Conservation (phyloP, 768 basidiomycete genomes). For the Suillus bovinus region DNA sequence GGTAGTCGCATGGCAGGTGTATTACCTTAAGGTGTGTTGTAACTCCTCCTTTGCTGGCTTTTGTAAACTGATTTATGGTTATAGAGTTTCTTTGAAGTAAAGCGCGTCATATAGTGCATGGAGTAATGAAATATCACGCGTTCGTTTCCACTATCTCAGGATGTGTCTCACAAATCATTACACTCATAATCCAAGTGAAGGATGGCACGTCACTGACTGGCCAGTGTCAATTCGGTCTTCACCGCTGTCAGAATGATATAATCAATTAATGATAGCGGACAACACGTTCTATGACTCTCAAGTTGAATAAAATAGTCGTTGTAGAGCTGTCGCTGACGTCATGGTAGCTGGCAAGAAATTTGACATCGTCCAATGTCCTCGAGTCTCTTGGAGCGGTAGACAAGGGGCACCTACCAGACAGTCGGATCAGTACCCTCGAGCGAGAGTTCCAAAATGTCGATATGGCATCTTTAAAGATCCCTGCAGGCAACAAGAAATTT, state of each 20-base stretch:
- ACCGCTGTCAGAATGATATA: neutral
- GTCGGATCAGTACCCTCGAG: neutral
- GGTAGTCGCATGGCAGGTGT: slow-evolving; percentile 96
- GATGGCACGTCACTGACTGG: neutral
- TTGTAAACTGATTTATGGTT: slow-evolving; percentile 42
- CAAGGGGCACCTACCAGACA: neutral
- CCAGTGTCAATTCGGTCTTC: neutral
- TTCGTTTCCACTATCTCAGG: neutral
- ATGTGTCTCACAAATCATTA: neutral
- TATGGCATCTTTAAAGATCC: neutral
- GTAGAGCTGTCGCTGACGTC: neutral
- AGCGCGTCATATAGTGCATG: slow-evolving; percentile 65
- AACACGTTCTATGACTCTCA: neutral
- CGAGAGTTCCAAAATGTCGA: neutral
- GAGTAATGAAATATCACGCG: neutral
- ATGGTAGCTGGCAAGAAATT: neutral
- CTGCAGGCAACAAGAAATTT: neutral
- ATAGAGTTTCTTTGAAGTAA: slow-evolving; percentile 77
- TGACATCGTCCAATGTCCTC: neutral
- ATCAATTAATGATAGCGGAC: no score
- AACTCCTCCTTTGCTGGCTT: neutral
- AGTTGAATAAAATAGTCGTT: neutral
- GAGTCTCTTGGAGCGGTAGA: neutral
- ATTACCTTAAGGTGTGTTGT: slow-evolving; percentile 80
- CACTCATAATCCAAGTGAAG: neutral